Evolutionary conservation across 129 eudicot species (phyloP), one percentile per base, ranked within the genome.

Genomic region (Artemisia tridentata): DNA sequence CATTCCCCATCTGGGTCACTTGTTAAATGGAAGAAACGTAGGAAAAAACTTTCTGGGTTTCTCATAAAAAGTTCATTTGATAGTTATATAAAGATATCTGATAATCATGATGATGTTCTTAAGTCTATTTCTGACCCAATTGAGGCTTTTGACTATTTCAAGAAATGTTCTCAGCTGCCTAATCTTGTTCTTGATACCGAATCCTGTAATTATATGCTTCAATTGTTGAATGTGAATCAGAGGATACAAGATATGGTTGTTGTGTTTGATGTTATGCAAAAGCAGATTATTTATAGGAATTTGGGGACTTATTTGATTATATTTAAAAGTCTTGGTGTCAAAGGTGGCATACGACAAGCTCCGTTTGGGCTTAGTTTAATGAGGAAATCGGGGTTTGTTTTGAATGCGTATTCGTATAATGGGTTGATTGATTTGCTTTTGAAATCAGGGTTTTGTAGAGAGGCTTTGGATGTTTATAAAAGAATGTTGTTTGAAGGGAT

Each of bases 191-290:
- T 87, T 61, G 83, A 79, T 15, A 87, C 95, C 2, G 90, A 93
- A 49, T 87, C 90, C 1, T 89, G 98, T 79, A 93, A 93, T 68
- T 87, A 85, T 70, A 87, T 93, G 99, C 97, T 93, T 73, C 86
- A 90, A 71, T 77, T 78, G 31, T 72, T 93, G 86, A 88, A 83
- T 71, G 71, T 63, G 15, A 80, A 82, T 34, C 12, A 79, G 9
- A 65, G 87, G 72, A 70, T 86, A 0, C 62, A 66, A 38, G 99
- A 90, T 79, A 93, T 90, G 99, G 85, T 43, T 72, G 54, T 72
- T 74, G 99, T 93, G 82, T 93, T 93, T 84, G 80, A 85, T 81
- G 75, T 90, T 56, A 93, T 93, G 99, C 99, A 93, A 64, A 89
- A 76, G 77, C 93, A 89, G 73, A 93, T 89, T 0, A 88, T 93